A percentile compares a stretch with the other conserved stretches of the same genome.
phyloP scores from a whole-genome alignment of 2,329 filamentous ascomycete genomes.

The Botryotinia calthae region DNA sequence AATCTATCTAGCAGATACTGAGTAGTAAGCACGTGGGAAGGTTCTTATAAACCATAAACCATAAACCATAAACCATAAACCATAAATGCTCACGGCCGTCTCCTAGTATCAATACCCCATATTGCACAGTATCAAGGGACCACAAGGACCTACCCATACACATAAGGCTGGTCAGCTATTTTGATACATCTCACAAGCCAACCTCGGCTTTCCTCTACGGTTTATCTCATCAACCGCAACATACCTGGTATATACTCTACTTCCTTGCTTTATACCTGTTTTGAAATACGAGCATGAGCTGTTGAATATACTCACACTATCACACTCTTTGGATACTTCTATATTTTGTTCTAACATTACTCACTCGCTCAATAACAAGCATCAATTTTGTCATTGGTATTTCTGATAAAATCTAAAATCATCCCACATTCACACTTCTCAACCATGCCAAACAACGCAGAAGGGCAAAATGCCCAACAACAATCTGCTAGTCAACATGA shows the following conservation, averaged over 20 bases:
- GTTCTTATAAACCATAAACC: background rate
- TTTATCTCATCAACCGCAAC: background rate
- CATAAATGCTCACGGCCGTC: background rate
- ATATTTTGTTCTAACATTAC: background rate
- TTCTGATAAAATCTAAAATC: background rate
- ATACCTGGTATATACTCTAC: background rate
- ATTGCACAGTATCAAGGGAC: background rate
- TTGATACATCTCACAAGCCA: background rate
- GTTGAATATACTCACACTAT: background rate
- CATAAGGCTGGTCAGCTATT: background rate
- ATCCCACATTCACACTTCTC: background rate
- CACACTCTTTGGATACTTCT: background rate
- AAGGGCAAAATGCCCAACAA: background rate
- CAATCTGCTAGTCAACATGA: constrained; percentile 18
- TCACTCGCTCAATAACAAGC: background rate
- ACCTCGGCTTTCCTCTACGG: background rate
- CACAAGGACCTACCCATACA: background rate
- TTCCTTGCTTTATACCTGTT: constrained; percentile 4
- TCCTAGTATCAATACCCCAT: background rate
- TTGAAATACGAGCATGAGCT: background rate
- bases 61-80: background rate
- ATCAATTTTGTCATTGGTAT: background rate
- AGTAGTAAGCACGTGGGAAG: too few species aligned
- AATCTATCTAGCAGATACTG: too few species aligned
- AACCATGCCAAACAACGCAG: constrained; percentile 4